Evolutionary conservation across 2,329 filamentous ascomycete genomes (phyloP), one percentile per base, ranked within the genome.

Genomic region (Pseudodiploospora longispora): DNA sequence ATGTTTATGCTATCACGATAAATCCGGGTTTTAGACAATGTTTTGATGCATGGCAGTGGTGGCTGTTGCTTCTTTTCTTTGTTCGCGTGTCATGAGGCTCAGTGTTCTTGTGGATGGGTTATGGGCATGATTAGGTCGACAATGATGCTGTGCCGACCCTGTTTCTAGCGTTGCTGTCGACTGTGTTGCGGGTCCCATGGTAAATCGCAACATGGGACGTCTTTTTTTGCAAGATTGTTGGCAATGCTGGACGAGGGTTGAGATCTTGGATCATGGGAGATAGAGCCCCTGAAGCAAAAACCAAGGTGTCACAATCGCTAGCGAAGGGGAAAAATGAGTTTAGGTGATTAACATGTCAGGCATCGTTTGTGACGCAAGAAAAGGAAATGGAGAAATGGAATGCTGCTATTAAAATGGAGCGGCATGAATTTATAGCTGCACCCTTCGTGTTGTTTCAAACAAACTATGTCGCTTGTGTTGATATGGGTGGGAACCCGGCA

Each of bases 41-140:
- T 68, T 65, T 67, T 63, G 62, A 60, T 71, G 69, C 70, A 74
- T 71, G 67, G 69, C 64, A 64, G 62, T 68, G 63, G 70, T 65
- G 67, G 66, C 67, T 66, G 54, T 51, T 55, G 57, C 54, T 59
- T 59, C 68, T 67, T 66, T 64, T 66, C 47, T 42, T 46, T 51
- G 40, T 59, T 58, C 51, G 49, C 55, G 52, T 59, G 57, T 55
- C 49, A 50, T 52, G 52, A 58, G 49, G 51, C 47, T 51, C 51
- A 53, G 50, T 51, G 46, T 53, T 50, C 42, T 48, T 51, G 53
- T 52, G 50, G 50, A 54, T 47, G 50, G 51, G 50, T 55, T 52
- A 49, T 49, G 49, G 52, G 48, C 47, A 54, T 45, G 51, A 47
- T 48, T 48, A 47, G 50, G 53, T 52, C 46, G 47, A 52, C 45